phyloP scores from a whole-genome alignment of 306 rosid species.

The Clitoria ternatea region DNA sequence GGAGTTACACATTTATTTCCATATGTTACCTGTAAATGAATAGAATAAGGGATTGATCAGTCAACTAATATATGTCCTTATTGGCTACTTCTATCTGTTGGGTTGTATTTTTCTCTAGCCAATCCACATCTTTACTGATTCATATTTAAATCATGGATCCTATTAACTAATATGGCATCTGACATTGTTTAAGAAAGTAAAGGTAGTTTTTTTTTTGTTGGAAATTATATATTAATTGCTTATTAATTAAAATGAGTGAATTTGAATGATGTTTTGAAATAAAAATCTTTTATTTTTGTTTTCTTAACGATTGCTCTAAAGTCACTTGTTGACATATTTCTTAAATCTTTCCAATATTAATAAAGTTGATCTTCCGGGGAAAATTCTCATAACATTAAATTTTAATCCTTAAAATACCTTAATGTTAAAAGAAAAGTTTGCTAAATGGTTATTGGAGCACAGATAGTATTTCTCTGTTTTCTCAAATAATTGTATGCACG shows the following conservation, averaged over 20 bases:
- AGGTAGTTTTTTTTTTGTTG: too few relatives aligned
- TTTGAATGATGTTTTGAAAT: too few relatives aligned
- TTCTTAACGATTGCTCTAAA: too few relatives aligned
- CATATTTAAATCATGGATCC: too few relatives aligned
- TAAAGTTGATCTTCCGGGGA: conserved; percentile 41
- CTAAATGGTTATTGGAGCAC: too few relatives aligned
- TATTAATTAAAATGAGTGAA: too few relatives aligned
- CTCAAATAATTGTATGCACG: conserved; percentile 31
- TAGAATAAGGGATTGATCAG: background rate
- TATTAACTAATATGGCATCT: too few relatives aligned
- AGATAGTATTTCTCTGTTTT: too few relatives aligned
- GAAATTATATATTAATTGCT: too few relatives aligned
- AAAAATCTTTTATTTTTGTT: too few relatives aligned
- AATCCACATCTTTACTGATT: conserved; percentile 37
- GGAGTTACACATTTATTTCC: background rate
- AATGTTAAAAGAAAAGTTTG: conserved; percentile 56
- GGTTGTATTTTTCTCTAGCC: conserved; percentile 38
- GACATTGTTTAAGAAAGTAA: too few relatives aligned
- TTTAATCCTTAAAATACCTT: conserved; percentile 52
- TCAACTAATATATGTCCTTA: background rate
- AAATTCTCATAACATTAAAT: conserved; percentile 32
- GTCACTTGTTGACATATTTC: too few relatives aligned
- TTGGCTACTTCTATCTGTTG: conserved; percentile 32
- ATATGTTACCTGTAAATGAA: background rate
- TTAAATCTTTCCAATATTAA: conserved; percentile 41